Base-by-base conservation (phyloP, 371 early-diverging fungal species). In the Globomyces sp. region DNA sequence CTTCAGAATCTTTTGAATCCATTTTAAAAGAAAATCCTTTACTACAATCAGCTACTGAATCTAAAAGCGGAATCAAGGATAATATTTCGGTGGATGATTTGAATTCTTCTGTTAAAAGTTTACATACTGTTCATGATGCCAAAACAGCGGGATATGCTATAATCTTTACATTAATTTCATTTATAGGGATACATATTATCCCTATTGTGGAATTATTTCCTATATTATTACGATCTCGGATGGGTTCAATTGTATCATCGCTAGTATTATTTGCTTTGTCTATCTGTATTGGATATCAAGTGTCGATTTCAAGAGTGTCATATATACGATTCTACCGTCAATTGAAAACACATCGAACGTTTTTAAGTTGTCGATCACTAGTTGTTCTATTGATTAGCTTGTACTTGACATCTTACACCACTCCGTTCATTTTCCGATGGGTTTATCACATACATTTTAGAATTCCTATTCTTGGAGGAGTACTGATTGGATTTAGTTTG, bases 181-280 rank as follows among this genome's bases (percentile, higher is more conserved):
- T 60, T 60, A 41, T 60, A 39, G 46, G 42, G 5, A 3, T 60
- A 8, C 1, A 60, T 13, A 43, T 60, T 6, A 36, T 60, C 36
- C 60, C 60, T 9, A 44, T 60, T 4, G 6, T 60, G 44, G 60
- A 60, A n/a, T n/a, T 60, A 44, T 60, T 60, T n/a, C 60, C 60
- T 4, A 43, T 60, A 13, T 36, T 60, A 24, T 44, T 60, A 6
- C 60, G 41, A 36, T 34, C 48, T 6, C 34, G 41, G n/a, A 60
- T 60, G 60, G 60, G 60, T 4, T 36, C 34, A 36, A 41, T 49
- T 4, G 60, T 49, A 3, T 39, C 60, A 4, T 45, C 49, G 2
- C 37, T 60, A 4, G 49, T 49, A 8, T 37, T 60, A 5, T 39
- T 60, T 13, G 6, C 43, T 5, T 36, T 60, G 4, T 60, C 60